Evolutionary conservation across 345 rosid genomes (phyloP), one percentile per base, ranked within the genome.

Genomic region (Citrus unshiu): DNA sequence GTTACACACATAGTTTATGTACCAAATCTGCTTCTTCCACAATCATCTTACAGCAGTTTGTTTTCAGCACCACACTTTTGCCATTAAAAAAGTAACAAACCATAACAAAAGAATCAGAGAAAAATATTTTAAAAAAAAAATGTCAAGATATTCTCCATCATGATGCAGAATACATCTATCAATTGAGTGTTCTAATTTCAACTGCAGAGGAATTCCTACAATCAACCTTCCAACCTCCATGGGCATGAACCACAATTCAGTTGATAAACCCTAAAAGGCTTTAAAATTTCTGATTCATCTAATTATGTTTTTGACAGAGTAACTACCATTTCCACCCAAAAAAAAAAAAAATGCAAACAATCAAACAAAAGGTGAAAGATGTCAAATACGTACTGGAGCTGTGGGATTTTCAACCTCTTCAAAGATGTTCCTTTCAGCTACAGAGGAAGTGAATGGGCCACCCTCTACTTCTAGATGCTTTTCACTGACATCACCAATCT

Each of bases 381-480:
- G 40, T 59, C 73, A 73, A 58, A 49, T 25, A 73, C 67, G 35
- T 70, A 81, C 81, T 16, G 57, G 30, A 62, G 64, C 43, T n/a
- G 29, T 30, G 25, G 56, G 51, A 5, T 74, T 30, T 29, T 35
- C 46, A 70, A 66, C 57, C 69, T 40, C 79, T 70, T 73, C 56
- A 49, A 75, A 73, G 7, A 27, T 61, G 30, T 39, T 78, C 12
- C 25, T 72, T 51, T 43, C 74, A 40, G 60, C 62, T 21, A 9
- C 54, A 25, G 40, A 25, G 13, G 59, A 65, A 39, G 29, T 35
- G n/a, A 67, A 30, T 58, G 66, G 18, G 49, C 21, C 68, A 61
- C 67, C 70, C 67, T 64, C 80, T 40, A 30, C 81, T 77, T 78
- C 79, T 56, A 72, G 30, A 60, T 78, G 71, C 30, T 76, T 63